Evolutionary conservation across 108 stramenopile genomes (phyloP), one percentile per base, ranked within the genome.

Genomic region (Cyclotella kingstonii): DNA sequence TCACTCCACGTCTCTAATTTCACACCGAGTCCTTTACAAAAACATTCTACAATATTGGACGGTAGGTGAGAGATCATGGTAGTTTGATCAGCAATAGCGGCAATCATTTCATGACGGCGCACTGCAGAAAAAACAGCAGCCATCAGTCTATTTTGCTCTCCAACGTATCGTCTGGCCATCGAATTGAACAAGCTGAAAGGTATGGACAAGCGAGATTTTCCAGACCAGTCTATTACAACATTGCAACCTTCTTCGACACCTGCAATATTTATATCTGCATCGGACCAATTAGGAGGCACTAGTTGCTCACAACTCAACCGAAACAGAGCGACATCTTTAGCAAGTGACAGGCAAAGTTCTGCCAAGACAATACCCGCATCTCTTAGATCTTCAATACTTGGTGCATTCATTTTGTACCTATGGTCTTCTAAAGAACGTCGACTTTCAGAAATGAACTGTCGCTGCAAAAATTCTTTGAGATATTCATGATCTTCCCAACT

Each of bases 361-460:
- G 92, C 80, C 57, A 90, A 67, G 14, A 80, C 71, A 23, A 82
- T 57, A 17, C 89, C 92, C 29, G 86, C 85, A 50, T 86, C 87
- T 51, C 86, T 82, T 7, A 94, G 62, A 43, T 66, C 74, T 68
- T 94, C 92, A 57, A 94, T 89, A 62, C 76, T 81, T n/a, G 70
- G 68, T 23, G n/a, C 51, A 43, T 53, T 60, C 45, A 66, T 65
- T n/a, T 15, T 63, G 44, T 66, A 66, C 52, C 53, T 57, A 40
- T 51, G 41, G 29, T 77, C 56, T 9, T 63, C 60, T 25, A 60
- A 22, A 14, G 77, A 55, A 47, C 81, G 81, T 30, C 85, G 78
- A 59, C 69, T 79, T 53, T 87, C 88, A 8, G 88, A 71, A 50
- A 94, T 90, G 60, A 94, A 80, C 53, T 94, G 92, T 23, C 92